Conservation (phyloP, 176 grass and related monocot genomes). For the Avena insularis region DNA sequence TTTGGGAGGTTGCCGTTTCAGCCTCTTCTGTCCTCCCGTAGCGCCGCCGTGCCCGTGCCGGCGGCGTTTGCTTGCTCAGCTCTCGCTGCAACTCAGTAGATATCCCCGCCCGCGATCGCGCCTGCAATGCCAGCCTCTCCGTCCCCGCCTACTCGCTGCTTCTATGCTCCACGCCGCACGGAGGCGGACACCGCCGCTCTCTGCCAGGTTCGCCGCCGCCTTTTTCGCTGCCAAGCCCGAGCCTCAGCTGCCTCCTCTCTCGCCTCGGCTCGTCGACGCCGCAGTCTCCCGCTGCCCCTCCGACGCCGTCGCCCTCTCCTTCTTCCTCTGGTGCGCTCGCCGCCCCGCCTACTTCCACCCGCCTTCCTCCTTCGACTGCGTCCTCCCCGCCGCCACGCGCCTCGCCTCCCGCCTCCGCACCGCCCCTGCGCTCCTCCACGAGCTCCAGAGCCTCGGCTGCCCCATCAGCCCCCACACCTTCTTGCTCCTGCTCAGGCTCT, state of each 20-base stretch:
- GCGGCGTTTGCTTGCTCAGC: background rate
- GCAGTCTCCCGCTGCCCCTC: conserved; percentile 65
- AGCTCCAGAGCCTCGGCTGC: conserved; percentile 59
- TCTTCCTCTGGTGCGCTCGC: conserved; percentile 90
- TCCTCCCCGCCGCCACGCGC: conserved; percentile 68
- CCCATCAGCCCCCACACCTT: conserved; percentile 73
- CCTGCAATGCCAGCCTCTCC: conserved; percentile 43
- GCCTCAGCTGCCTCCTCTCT: conserved; percentile 24
- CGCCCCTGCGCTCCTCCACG: conserved; percentile 53
- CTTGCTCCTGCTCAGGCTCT: conserved; percentile 75
- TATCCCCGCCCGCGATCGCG: background rate
- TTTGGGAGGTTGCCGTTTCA: background rate
- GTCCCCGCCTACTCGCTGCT: conserved; percentile 10
- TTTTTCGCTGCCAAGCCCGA: conserved; percentile 36
- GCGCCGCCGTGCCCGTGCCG: background rate
- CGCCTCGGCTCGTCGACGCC: conserved; percentile 58
- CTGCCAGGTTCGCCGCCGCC: conserved; percentile 43
- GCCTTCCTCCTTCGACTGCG: conserved; percentile 61
- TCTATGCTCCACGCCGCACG: conserved; percentile 52
- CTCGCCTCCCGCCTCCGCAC: conserved; percentile 61
- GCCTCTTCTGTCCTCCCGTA: background rate
- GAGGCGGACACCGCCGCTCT: conserved; percentile 43
- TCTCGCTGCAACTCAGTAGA: background rate
- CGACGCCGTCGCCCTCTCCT: conserved; percentile 65
- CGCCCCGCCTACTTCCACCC: conserved; percentile 80